Evolutionary conservation across 1,284 basidiomycete species (phyloP).

Genomic region (Cutaneotrichosporon sp.): DNA sequence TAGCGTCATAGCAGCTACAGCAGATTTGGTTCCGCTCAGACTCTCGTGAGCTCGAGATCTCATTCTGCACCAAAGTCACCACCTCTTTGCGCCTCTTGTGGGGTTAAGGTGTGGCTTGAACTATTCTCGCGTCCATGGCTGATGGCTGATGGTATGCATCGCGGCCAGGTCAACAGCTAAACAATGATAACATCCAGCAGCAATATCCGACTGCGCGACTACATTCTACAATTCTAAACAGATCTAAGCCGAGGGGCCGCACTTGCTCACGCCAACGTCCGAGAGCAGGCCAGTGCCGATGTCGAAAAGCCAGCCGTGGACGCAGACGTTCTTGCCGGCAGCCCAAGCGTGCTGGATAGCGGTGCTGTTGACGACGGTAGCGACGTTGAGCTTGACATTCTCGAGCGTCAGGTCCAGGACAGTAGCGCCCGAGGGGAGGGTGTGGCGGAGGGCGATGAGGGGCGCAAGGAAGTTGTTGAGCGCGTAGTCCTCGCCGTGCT

Average conservation of each 20-base stretch:
- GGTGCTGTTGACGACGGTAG: slow-evolving; percentile 61
- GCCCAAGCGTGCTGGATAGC: slow-evolving; percentile 71
- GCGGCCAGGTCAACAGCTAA: too few relatives aligned
- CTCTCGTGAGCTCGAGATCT: too few relatives aligned
- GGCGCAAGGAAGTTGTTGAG: slow-evolving; percentile 73
- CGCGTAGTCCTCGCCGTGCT: slow-evolving; percentile 61
- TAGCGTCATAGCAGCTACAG: too few relatives aligned
- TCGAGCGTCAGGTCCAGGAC: slow-evolving; percentile 67
- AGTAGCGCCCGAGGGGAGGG: slow-evolving; percentile 57
- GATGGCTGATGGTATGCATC: too few relatives aligned
- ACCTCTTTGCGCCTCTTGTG: too few relatives aligned
- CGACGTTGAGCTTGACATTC: slow-evolving; percentile 75
- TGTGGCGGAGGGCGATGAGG: slow-evolving; percentile 62
- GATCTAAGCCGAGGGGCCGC: not conserved
- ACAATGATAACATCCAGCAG: too few relatives aligned
- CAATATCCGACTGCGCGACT: too few relatives aligned
- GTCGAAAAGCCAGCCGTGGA: slow-evolving; percentile 85
- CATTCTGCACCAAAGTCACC: too few relatives aligned
- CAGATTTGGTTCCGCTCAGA: too few relatives aligned
- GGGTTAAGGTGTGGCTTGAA: too few relatives aligned
- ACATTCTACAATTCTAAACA: not conserved
- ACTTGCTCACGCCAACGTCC: slow-evolving; percentile 63
- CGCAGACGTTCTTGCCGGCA: slow-evolving; percentile 62
- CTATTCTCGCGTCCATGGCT: too few relatives aligned
- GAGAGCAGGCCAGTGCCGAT: slow-evolving; percentile 67